Base-by-base conservation (phyloP, 2,329 filamentous ascomycete species). In the Pezicula radicicola region DNA sequence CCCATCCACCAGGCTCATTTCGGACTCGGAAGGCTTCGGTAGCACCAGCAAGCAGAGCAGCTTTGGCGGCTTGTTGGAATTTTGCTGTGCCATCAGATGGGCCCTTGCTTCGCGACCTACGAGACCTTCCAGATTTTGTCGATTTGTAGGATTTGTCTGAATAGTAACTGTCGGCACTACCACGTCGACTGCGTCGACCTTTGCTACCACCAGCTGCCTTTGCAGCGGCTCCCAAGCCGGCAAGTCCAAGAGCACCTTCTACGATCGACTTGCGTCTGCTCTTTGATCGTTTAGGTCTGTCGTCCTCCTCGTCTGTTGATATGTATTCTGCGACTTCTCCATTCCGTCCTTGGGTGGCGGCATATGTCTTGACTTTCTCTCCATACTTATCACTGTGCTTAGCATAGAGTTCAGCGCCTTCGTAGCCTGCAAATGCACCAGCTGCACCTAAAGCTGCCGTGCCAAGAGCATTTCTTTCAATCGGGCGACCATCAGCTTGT, bases 21-120 rank as follows among this genome's bases (percentile, higher is more conserved):
- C 92, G 86, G 51, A 91, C 86, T 55, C 90, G 87, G 78, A 96
- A 96, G 40, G 93, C 93, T 70, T 97, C 92, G 50, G 91, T 88
- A 39, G 92, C 93, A 62, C 91, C 93, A 28, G 93, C 92, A 44
- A 96, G 81, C 37, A 97, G 77, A 18, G 92, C 94, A 33, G 93
- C 92, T 75, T 94, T 93, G 67, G 92, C 90, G 33, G 91, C 91
- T 71, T 96, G 91, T 60, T 91, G 85, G 44, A 90, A 81, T 62
- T 89, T 89, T 61, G 75, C 78, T 35, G 75, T 70, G 69, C 68
- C 75, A 66, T 70, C 72, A 39, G 25, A 25, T 25, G 75, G 77
- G 52, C 75, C 77, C 57, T 75, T 75, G 36, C 67, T 68, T 55
- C 75, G 75, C 51, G 78, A 74, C 41, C 78, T 76, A 50, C 76